Evolutionary conservation across 140 eudicot species (phyloP).

Genomic region (Oenanthe javanica): DNA sequence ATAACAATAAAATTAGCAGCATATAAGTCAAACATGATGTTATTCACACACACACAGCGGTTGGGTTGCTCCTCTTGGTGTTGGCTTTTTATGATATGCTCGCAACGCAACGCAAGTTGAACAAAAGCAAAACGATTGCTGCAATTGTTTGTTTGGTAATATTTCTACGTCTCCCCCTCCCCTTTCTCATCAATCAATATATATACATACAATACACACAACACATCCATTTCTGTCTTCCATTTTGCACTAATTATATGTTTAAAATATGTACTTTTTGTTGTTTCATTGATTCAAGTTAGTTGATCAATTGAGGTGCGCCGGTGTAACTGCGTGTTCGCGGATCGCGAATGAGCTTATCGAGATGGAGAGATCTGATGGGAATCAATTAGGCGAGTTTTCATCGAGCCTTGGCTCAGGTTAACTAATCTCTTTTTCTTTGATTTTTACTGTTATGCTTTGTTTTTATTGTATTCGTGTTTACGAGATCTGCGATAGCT

Average conservation of each 20-base stretch:
- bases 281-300: neutral
- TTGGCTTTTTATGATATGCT: neutral
- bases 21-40: neutral
- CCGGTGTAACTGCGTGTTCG: no score
- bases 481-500: neutral
- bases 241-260: neutral
- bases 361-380: neutral
- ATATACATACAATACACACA: neutral
- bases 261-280: neutral
- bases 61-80: neutral
- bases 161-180: neutral
- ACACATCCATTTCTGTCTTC: neutral
- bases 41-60: neutral
- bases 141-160: neutral
- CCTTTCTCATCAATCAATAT: neutral
- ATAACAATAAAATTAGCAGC: no score
- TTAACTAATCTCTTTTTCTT: neutral
- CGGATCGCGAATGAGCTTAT: neutral
- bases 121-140: neutral
- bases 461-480: neutral
- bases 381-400: neutral
- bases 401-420: neutral
- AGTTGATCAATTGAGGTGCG: neutral
- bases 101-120: neutral
- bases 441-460: neutral